Evolutionary conservation across 2,329 filamentous ascomycete genomes (phyloP).

Genomic region (Seiridium unicorne): DNA sequence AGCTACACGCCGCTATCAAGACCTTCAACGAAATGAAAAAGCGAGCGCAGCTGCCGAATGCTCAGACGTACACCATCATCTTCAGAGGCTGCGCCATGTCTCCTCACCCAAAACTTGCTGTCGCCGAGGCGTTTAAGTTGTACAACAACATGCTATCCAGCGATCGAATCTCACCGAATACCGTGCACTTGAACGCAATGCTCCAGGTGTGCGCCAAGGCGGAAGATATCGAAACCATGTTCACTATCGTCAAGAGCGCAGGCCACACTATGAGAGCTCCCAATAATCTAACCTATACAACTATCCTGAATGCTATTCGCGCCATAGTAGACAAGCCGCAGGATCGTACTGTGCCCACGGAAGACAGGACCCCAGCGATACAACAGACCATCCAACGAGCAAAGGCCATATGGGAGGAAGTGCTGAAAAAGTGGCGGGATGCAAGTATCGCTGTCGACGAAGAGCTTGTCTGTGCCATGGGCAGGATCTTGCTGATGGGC

Average conservation of each 20-base stretch:
- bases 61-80: slow-evolving; percentile 80
- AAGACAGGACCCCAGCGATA: slow-evolving; percentile 30
- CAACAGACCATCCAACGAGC: slow-evolving; percentile 60
- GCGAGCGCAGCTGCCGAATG: slow-evolving; percentile 74
- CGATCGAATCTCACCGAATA: slow-evolving; percentile 66
- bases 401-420: slow-evolving; percentile 76
- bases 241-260: slow-evolving; percentile 71
- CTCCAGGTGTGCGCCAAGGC: slow-evolving; percentile 76
- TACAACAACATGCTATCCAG: slow-evolving; percentile 73
- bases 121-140: slow-evolving; percentile 68
- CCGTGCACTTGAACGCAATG: slow-evolving; percentile 86
- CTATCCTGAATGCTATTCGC: slow-evolving; percentile 75
- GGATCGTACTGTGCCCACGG: slow-evolving; percentile 19
- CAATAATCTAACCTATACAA: slow-evolving; percentile 74
- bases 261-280: slow-evolving; percentile 64
- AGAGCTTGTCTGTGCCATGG: slow-evolving; percentile 77
- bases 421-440: slow-evolving; percentile 71
- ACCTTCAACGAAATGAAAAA: slow-evolving; percentile 99
- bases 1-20: slow-evolving; percentile 66
- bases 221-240: slow-evolving; percentile 75
- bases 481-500: slow-evolving; percentile 68
- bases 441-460: slow-evolving; percentile 75
- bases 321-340: slow-evolving; percentile 35
- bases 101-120: slow-evolving; percentile 54
- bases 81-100: slow-evolving; percentile 71